phyloP scores from a whole-genome alignment of 495 filamentous ascomycete species.

The Aspergillus campestris region DNA sequence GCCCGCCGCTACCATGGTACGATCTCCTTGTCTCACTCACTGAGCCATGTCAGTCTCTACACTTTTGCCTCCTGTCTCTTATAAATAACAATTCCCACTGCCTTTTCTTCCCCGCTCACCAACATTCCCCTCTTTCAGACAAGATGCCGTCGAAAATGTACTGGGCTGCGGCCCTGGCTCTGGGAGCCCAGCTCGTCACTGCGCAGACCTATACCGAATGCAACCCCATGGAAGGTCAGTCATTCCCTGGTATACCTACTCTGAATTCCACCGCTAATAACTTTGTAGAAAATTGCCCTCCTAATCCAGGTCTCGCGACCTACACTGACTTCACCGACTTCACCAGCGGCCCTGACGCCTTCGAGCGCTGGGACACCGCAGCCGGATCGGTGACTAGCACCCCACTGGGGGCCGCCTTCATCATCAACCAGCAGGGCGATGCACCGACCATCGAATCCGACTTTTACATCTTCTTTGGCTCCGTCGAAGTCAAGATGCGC shows the following conservation, averaged over 20 bases:
- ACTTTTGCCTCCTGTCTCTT: too few relatives aligned
- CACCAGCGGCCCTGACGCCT: slow-evolving; percentile 41
- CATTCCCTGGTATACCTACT: background rate
- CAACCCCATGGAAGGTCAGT: slow-evolving; percentile 27
- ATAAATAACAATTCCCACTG: too few relatives aligned
- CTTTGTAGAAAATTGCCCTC: slow-evolving; percentile 42
- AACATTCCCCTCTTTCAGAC: too few relatives aligned
- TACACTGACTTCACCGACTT: slow-evolving; percentile 56
- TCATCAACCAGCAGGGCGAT: slow-evolving; percentile 59
- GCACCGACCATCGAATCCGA: slow-evolving; percentile 65
- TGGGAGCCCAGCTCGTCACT: too few relatives aligned
- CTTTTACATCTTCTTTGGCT: slow-evolving; percentile 75
- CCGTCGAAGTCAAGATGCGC: slow-evolving; percentile 61
- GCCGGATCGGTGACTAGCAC: slow-evolving; percentile 43
- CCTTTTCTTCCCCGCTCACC: too few relatives aligned
- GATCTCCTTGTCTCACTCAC: too few relatives aligned
- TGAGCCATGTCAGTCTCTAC: too few relatives aligned
- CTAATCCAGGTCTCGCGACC: slow-evolving; percentile 54
- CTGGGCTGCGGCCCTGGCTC: too few relatives aligned
- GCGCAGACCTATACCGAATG: slow-evolving; percentile 38
- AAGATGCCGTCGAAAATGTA: too few relatives aligned
- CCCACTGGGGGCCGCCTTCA: slow-evolving; percentile 57
- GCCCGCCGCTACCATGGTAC: too few relatives aligned
- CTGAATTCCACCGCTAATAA: background rate
- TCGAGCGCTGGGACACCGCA: slow-evolving; percentile 52